Conservation (phyloP, 78 protist genomes). For the Creolimax fragrantissima region DNA sequence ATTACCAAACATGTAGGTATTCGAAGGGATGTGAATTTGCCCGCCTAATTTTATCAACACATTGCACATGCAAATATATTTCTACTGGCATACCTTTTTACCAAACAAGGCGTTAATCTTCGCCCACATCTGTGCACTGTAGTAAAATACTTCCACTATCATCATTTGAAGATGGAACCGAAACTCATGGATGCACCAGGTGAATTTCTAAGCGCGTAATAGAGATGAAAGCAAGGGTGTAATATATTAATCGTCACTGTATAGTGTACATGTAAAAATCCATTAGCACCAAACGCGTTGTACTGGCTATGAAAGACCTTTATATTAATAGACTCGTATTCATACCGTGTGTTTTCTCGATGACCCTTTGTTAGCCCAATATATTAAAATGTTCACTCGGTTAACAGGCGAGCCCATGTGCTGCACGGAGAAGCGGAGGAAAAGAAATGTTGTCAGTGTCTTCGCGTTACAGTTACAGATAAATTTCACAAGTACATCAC, state of each 20-base stretch:
- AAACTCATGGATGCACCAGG: neutral
- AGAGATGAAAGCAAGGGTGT: neutral
- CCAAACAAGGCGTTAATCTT: neutral
- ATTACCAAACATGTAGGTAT: too few species aligned
- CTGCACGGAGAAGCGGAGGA: neutral
- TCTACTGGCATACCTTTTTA: too few species aligned
- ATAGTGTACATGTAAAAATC: neutral
- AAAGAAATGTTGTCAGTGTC: neutral
- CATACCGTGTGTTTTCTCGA: neutral
- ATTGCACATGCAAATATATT: too few species aligned
- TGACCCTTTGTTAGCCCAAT: neutral
- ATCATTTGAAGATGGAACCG: neutral
- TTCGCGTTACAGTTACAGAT: neutral
- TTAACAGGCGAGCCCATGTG: slow-evolving; percentile 12
- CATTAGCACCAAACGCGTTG: neutral
- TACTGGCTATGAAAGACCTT: neutral
- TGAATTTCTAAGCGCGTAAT: neutral
- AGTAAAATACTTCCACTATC: neutral
- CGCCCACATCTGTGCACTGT: neutral
- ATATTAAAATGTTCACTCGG: neutral
- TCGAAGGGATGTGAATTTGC: too few species aligned
- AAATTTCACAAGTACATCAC: neutral
- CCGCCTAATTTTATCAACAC: too few species aligned
- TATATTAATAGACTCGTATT: neutral
- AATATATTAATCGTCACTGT: neutral